Evolutionary conservation across 306 rosid species (phyloP).

Genomic region (Abrus precatorius): DNA sequence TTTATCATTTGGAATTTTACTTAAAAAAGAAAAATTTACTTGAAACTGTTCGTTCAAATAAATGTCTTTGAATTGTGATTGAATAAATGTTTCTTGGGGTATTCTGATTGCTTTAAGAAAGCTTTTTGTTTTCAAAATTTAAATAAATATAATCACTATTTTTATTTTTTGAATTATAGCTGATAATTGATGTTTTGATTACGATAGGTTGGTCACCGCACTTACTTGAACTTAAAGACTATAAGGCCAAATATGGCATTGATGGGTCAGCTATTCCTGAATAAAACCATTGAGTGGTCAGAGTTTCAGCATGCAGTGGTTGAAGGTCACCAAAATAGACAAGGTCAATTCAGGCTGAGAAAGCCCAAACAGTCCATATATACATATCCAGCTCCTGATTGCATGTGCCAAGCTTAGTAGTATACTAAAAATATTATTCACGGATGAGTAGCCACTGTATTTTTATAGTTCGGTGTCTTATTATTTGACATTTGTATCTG

Average conservation of each 20-base stretch:
- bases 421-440: conserved; percentile 27
- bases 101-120: neutral
- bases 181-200: conserved; percentile 44
- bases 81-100: neutral
- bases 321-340: conserved; percentile 85
- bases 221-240: conserved; percentile 84
- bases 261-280: conserved; percentile 92
- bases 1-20: neutral
- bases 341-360: conserved; percentile 86
- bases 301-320: conserved; percentile 75
- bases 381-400: conserved; percentile 94
- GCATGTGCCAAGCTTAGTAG: conserved; percentile 85
- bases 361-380: conserved; percentile 93
- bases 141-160: neutral
- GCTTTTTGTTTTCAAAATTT: neutral
- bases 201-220: conserved; percentile 92
- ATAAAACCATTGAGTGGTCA: conserved; percentile 81
- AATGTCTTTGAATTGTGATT: too few relatives aligned
- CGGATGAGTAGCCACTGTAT: conserved; percentile 47
- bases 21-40: neutral
- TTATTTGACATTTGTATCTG: conserved; percentile 52
- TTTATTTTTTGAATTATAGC: neutral
- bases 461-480: conserved; percentile 51
- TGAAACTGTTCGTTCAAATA: neutral
- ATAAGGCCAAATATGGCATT: conserved; percentile 94